These are phyloP conservation scores for Mangifera indica DNA, from an alignment of 345 rosid genomes.

Conservation along the genomic window DNA sequence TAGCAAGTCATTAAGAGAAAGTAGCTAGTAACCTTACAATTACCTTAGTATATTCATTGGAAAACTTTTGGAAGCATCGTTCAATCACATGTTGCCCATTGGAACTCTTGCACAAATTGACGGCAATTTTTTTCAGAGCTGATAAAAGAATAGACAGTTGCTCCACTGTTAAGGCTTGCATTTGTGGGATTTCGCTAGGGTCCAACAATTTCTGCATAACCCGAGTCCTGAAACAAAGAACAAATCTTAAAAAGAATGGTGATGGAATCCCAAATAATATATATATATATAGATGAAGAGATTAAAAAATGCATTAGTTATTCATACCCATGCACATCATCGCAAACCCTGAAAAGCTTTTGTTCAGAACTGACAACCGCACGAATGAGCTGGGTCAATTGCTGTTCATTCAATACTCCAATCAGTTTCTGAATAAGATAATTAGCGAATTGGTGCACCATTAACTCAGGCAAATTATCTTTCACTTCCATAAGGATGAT, in stretches of 20 bases:
- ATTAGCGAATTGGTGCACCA: slow-evolving; percentile 25
- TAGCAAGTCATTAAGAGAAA: no score
- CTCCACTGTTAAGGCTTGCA: neutral
- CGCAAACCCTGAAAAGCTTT: slow-evolving; percentile 22
- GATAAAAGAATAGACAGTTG: slow-evolving; percentile 18
- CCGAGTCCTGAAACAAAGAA: slow-evolving; percentile 18
- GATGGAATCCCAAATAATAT: no score
- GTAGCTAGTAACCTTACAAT: no score
- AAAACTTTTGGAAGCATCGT: slow-evolving; percentile 25
- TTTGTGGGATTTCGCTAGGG: neutral
- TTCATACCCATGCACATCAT: slow-evolving; percentile 27
- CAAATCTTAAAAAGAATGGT: no score
- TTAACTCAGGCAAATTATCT: slow-evolving; percentile 23
- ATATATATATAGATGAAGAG: no score
- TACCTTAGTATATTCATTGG: slow-evolving; percentile 24
- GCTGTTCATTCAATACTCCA: slow-evolving; percentile 17
- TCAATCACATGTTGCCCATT: slow-evolving; percentile 34
- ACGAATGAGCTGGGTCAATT: slow-evolving; percentile 18
- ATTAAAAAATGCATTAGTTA: neutral
- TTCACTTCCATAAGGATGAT: slow-evolving; percentile 34
- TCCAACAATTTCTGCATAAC: slow-evolving; percentile 28
- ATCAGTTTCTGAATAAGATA: slow-evolving; percentile 32
- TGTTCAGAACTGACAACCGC: slow-evolving; percentile 1
- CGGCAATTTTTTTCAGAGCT: slow-evolving; percentile 12
- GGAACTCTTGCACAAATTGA: slow-evolving; percentile 17